Evolutionary conservation across 1,284 basidiomycete species (phyloP).

Genomic region (Apiotrichum sp.): DNA sequence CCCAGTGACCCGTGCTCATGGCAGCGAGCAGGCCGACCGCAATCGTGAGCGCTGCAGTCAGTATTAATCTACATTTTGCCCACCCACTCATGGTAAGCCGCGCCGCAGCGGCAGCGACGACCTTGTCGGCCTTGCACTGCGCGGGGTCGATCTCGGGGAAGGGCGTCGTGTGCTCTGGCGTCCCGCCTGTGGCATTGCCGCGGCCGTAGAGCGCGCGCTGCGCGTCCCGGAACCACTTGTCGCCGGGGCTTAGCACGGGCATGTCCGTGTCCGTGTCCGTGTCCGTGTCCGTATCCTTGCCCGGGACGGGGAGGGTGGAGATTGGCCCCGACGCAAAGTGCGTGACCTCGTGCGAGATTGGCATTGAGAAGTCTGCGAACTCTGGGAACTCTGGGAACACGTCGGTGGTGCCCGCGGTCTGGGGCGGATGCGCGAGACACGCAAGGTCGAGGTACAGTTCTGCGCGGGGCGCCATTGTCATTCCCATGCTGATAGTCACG

Average conservation of each 20-base stretch:
- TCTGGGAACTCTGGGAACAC: not conserved
- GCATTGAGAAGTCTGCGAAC: not conserved
- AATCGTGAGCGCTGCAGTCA: constrained; percentile 56
- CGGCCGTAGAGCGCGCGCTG: constrained; percentile 32
- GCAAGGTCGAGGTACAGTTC: constrained; percentile 44
- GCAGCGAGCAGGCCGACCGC: constrained; percentile 75
- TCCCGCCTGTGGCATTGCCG: not conserved
- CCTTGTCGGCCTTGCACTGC: constrained; percentile 62
- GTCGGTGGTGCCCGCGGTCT: constrained; percentile 14
- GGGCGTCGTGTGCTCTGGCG: constrained; percentile 10
- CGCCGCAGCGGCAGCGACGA: constrained; percentile 65
- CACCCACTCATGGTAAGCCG: constrained; percentile 58
- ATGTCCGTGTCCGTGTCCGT: too few species aligned
- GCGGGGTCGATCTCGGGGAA: constrained; percentile 43
- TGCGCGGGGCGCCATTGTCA: constrained; percentile 35
- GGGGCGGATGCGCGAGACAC: constrained; percentile 45
- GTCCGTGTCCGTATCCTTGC: too few species aligned
- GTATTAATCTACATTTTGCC: not conserved
- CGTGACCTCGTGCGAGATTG: too few species aligned
- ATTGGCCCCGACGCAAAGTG: too few species aligned
- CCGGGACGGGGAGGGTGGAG: too few species aligned
- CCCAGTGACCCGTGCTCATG: constrained; percentile 83
- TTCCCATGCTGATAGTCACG: constrained; percentile 33
- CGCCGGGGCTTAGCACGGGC: constrained; percentile 43
- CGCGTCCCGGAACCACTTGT: constrained; percentile 41